phyloP scores from a whole-genome alignment of 139 green algal genomes.

The Ettlia oleoabundans region DNA sequence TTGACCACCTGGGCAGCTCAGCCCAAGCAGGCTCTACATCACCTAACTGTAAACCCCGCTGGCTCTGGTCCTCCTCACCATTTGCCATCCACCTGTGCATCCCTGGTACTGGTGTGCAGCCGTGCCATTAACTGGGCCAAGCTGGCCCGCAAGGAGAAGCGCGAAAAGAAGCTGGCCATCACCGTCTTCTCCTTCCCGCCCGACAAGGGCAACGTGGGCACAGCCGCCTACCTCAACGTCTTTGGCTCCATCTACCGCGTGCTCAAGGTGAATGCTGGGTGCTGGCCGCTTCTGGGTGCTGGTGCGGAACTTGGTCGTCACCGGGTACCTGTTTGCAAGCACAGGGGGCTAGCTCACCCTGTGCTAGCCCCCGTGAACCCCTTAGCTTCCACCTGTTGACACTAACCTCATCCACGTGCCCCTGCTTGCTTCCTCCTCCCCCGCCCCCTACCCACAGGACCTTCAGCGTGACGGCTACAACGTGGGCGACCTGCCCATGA shows the following conservation, averaged over 20 bases:
- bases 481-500: slow-evolving; percentile 83
- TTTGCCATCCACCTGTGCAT: neutral
- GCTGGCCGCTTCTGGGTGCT: neutral
- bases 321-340: too few relatives aligned
- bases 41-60: too few relatives aligned
- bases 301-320: slow-evolving; percentile 23
- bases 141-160: slow-evolving; percentile 90
- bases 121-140: slow-evolving; percentile 96
- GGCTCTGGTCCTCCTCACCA: too few relatives aligned
- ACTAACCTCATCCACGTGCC: too few relatives aligned
- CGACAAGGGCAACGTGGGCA: slow-evolving; percentile 99
- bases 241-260: slow-evolving; percentile 97
- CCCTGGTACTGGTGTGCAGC: neutral
- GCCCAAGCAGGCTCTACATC: too few relatives aligned
- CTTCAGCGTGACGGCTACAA: slow-evolving; percentile 92
- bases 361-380: too few relatives aligned
- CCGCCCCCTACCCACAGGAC: too few relatives aligned
- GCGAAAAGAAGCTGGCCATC: slow-evolving; percentile 96
- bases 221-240: slow-evolving; percentile 99
- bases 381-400: too few relatives aligned
- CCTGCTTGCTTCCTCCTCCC: too few relatives aligned
- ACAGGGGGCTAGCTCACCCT: too few relatives aligned
- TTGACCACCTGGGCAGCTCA: too few relatives aligned
- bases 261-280: too few relatives aligned
- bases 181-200: slow-evolving; percentile 99